Conservation (phyloP, 2,329 filamentous ascomycete genomes). For the Diplodia intermedia region DNA sequence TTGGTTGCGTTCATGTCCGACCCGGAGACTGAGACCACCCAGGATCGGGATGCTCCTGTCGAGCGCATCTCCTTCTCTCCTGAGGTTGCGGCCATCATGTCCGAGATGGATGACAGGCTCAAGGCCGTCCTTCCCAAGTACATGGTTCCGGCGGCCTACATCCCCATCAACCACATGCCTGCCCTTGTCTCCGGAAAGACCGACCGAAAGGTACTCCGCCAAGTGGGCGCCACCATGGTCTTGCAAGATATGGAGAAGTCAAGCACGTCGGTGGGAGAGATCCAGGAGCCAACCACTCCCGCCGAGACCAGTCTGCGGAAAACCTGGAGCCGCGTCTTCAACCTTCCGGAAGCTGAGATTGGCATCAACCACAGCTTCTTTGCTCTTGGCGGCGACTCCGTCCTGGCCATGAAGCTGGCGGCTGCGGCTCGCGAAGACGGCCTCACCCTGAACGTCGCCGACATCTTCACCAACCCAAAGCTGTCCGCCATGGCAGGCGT, state of each 20-base stretch:
- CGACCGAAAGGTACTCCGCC: slow-evolving; percentile 37
- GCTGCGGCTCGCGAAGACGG: slow-evolving; percentile 59
- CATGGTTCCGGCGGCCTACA: slow-evolving; percentile 54
- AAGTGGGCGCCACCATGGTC: slow-evolving; percentile 35
- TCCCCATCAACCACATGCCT: slow-evolving; percentile 54
- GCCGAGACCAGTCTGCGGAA: slow-evolving; percentile 18
- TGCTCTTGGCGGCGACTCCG: slow-evolving; percentile 66
- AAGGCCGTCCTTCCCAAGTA: slow-evolving; percentile 39
- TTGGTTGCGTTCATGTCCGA: slow-evolving; percentile 59
- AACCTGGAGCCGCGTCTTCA: slow-evolving; percentile 33
- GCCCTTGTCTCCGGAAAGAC: slow-evolving; percentile 54
- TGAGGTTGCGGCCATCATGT: slow-evolving; percentile 69
- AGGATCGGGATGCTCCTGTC: slow-evolving; percentile 30
- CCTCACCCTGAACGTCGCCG: slow-evolving; percentile 60
- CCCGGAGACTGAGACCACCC: slow-evolving; percentile 55
- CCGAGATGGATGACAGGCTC: slow-evolving; percentile 56
- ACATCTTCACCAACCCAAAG: slow-evolving; percentile 60
- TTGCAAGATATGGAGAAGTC: slow-evolving; percentile 33
- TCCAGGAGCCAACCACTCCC: not conserved
- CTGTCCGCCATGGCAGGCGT: slow-evolving; percentile 55
- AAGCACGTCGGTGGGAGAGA: not conserved
- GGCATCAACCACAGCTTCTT: slow-evolving; percentile 66
- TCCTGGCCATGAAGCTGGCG: slow-evolving; percentile 67
- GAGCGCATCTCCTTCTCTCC: slow-evolving; percentile 46
- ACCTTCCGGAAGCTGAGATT: slow-evolving; percentile 47